Evolutionary conservation across 495 filamentous ascomycete species (phyloP), one percentile per base, ranked within the genome.

Genomic region (Xylaria curta): DNA sequence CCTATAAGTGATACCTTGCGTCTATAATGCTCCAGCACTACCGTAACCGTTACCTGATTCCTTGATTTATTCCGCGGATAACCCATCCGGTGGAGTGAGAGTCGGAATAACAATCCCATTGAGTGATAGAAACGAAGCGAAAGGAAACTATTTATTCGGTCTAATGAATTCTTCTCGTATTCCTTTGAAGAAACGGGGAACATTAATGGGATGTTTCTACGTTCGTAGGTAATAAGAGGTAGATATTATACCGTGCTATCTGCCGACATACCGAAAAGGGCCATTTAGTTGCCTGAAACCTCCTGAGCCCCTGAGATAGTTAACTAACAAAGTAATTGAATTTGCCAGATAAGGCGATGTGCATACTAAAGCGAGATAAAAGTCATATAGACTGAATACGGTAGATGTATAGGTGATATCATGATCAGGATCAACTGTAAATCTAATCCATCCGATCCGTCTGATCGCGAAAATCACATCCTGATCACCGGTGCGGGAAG

Each of bases 81-180:
- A 21, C 6, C 31, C 17, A 21, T 38, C 38, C 58, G 19, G 56
- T 59, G 33, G 58, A 60, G 58, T 33, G n/a, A 21, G 31, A 19
- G 40, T 12, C 26, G 42, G 61, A 42, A 63, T 12, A 46, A 4
- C 26, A 21, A 17, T 64, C n/a, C 44, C 21, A 21, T 47, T 47
- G 24, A 15, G 59, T 40, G 12, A 62, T 42, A 42, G 28, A 31
- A 3, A 31, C 61, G 61, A 64, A 64, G 61, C 61, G 46, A 36
- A 46, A 53, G 13, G 17, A 15, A 40, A 38, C 47, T 66, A 66
- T 36, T 31, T 3, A 66, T 12, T 31, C n/a, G 9, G 44, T 53
- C 31, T 49, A 66, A 66, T 66, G 15, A 53, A 53, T 38, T 13
- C 1, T 31, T 46, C 28, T 66, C 63, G 63, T 66, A 66, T 66